A percentile compares a stretch with the other conserved stretches of the same genome.
phyloP scores from a whole-genome alignment of 805 yeast species.

The Cyberlindnera sargentensis region DNA sequence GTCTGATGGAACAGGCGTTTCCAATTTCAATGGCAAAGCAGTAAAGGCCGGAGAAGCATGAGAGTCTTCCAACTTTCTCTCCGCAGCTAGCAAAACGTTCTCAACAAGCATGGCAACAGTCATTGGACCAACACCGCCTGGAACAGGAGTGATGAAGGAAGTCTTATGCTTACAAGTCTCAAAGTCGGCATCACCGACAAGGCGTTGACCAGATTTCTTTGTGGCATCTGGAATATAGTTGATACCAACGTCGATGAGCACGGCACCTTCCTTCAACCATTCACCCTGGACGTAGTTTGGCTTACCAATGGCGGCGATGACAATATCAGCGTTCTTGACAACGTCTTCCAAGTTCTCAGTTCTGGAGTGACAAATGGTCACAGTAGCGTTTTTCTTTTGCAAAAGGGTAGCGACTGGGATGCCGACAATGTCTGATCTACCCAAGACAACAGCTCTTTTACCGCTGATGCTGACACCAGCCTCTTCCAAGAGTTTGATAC shows the following conservation, averaged over 20 bases:
- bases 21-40: conserved; percentile 51
- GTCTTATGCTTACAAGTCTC: conserved; percentile 49
- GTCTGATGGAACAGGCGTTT: conserved; percentile 74
- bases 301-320: conserved; percentile 70
- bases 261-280: conserved; percentile 62
- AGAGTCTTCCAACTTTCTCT: conserved; percentile 30
- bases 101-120: conserved; percentile 77
- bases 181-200: conserved; percentile 76
- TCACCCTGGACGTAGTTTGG: conserved; percentile 67
- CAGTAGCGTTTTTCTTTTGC: conserved; percentile 68
- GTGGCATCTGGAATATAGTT: conserved; percentile 62
- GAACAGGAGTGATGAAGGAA: conserved; percentile 74
- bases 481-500: conserved; percentile 54
- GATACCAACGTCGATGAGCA: conserved; percentile 79
- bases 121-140: conserved; percentile 93
- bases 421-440: conserved; percentile 84
- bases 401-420: conserved; percentile 69
- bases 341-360: conserved; percentile 46
- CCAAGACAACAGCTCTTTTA: conserved; percentile 73
- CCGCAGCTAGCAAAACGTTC: conserved; percentile 66
- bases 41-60: conserved; percentile 25
- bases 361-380: conserved; percentile 66
- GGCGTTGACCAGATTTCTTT: conserved; percentile 60
- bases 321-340: conserved; percentile 62
- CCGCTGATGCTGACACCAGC: conserved; percentile 53